A percentile compares a stretch with the other conserved stretches of the same genome.
phyloP scores from a whole-genome alignment of 345 rosid species.

The Pistacia integerrima region DNA sequence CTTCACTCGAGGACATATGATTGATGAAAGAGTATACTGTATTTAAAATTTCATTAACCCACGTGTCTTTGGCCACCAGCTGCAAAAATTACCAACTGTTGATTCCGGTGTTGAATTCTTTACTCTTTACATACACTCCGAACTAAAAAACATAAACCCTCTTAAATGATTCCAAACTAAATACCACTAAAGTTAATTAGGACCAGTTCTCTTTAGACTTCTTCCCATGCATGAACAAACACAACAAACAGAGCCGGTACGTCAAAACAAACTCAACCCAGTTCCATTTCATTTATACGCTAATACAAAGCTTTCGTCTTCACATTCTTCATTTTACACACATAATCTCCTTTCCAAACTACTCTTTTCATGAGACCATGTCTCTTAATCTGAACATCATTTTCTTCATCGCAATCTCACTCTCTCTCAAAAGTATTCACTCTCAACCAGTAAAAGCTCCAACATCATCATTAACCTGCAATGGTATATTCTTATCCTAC shows the following conservation, averaged over 20 bases:
- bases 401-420: conserved; percentile 5
- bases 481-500: conserved; percentile 74
- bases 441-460: conserved; percentile 13
- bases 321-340: too few species aligned
- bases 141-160: background rate
- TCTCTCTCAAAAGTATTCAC: conserved; percentile 1
- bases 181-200: background rate
- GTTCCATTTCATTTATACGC: conserved; percentile 10
- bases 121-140: too few species aligned
- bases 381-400: background rate
- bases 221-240: conserved; percentile 17
- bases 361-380: conserved; percentile 13
- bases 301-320: background rate
- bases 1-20: too few species aligned
- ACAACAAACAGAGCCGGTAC: conserved; percentile 22
- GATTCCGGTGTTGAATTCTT: too few species aligned
- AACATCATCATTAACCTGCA: conserved; percentile 43
- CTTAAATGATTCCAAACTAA: background rate
- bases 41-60: too few species aligned
- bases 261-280: conserved; percentile 10
- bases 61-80: too few species aligned
- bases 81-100: too few species aligned
- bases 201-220: conserved; percentile 16
- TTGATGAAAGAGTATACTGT: too few species aligned
- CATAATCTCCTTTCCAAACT: background rate